These are phyloP conservation scores for Dactylellina cionopaga DNA, from an alignment of 2,329 filamentous ascomycete species.

Conservation along the genomic window DNA sequence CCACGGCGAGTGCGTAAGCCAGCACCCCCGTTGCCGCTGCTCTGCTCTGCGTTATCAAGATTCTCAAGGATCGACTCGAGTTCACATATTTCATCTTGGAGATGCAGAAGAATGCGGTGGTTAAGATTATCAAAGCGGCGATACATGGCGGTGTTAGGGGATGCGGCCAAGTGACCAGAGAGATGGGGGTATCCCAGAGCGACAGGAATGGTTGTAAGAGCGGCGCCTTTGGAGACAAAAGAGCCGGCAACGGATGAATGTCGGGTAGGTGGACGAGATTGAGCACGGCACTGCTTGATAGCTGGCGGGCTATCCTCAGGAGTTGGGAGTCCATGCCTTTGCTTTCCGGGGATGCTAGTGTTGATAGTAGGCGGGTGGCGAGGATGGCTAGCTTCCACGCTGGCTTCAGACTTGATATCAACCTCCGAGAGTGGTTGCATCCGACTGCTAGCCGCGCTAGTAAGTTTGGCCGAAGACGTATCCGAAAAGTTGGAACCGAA, in stretches of 20 bases:
- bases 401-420: conserved; percentile 51
- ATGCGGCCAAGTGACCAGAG: conserved; percentile 53
- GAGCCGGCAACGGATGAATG: conserved; percentile 40
- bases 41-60: conserved; percentile 68
- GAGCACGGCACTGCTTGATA: conserved; percentile 42
- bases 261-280: conserved; percentile 38
- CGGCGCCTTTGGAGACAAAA: conserved; percentile 21
- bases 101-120: conserved; percentile 80
- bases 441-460: conserved; percentile 44
- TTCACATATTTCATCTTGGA: conserved; percentile 85
- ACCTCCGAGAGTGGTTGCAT: conserved; percentile 49
- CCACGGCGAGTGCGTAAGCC: conserved; percentile 54
- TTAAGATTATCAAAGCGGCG: conserved; percentile 83
- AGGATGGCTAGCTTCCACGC: conserved; percentile 35
- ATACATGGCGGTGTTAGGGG: conserved; percentile 71
- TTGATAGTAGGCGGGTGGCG: conserved; percentile 52
- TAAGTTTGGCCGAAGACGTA: conserved; percentile 43
- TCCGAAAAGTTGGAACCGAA: conserved; percentile 51
- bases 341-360: conserved; percentile 41
- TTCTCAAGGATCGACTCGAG: conserved; percentile 79
- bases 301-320: conserved; percentile 50
- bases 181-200: conserved; percentile 54
- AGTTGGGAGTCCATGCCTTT: conserved; percentile 42
- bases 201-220: conserved; percentile 38
- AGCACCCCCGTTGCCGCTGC: conserved; percentile 57